Evolutionary conservation across 2,329 filamentous ascomycete species (phyloP), one percentile per base, ranked within the genome.

Genomic region (Cryoendolithus antarcticus): DNA sequence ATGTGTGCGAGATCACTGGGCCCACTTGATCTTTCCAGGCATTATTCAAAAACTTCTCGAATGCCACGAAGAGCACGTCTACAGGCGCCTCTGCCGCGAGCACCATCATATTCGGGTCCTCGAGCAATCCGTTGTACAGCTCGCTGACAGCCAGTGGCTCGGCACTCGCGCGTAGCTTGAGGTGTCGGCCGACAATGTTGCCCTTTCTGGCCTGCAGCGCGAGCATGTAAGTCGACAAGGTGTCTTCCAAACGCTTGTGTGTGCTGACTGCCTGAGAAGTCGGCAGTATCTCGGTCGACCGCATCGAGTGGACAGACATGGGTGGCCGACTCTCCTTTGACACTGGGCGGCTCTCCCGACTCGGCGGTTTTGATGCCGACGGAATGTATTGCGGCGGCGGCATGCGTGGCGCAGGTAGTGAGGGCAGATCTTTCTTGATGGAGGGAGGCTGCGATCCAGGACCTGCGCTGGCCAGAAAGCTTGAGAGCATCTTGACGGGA

Each of bases 1-100:
- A 73, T 34, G 80, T 70, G 38, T 75, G 70, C 1, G 83, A 77
- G 58, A 96, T 77, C 40, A 96, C 75, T 3, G 84, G 77, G 0
- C 89, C 89, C 70, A 95, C 86, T 50, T 85, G 80, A 48, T 89
- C 82, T 42, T 74, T 78, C 89, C 89, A 96, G 9, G 84, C 86
- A 46, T 86, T 80, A 42, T 77, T 78, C 44, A 95, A 66, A 50
- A 95, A 96, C 45, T 93, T 94, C 58, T 95, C 88, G 57, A 95
- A 96, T 0, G 88, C 82, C 15, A 83, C 82, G 54, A 95, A 93
- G 4, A 96, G 72, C 12, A 89, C 78, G 53, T 95, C 86, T 6
- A 89, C 77, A 3, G 79, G 74, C 6, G 84, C 71, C 43, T 94
- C 86, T 0, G 77, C 72, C 2, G 83, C 77, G 7, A 78, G 68